Evolutionary conservation across 345 rosid genomes (phyloP).

Genomic region (Erysimum cheiranthoides): DNA sequence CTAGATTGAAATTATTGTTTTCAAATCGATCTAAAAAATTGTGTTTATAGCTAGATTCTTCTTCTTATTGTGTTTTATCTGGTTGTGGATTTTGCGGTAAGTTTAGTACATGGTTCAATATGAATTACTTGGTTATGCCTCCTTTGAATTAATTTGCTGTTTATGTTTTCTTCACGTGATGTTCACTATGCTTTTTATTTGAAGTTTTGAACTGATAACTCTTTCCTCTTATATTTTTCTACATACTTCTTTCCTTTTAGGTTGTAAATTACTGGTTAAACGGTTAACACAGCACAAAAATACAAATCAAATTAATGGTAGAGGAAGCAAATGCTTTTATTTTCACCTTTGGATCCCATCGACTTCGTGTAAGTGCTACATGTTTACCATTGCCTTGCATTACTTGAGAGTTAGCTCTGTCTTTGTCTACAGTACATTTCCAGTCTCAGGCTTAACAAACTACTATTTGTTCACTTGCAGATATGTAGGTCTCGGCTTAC

Average conservation of each 20-base stretch:
- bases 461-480: conserved; percentile 47
- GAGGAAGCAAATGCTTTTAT: conserved; percentile 71
- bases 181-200: not conserved
- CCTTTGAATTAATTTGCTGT: too few species aligned
- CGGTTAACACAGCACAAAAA: too few species aligned
- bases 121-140: not conserved
- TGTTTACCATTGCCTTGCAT: conserved; percentile 7
- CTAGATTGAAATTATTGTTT: too few species aligned
- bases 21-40: too few species aligned
- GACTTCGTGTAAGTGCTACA: conserved; percentile 73
- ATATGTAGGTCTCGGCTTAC: conserved; percentile 92
- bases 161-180: conserved; percentile 8
- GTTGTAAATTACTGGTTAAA: conserved; percentile 81
- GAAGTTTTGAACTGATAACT: not conserved
- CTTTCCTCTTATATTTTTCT: not conserved
- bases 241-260: conserved; percentile 44
- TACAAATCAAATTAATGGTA: too few species aligned
- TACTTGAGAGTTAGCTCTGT: not conserved
- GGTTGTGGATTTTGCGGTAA: not conserved
- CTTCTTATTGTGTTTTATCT: conserved; percentile 14
- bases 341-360: conserved; percentile 93
- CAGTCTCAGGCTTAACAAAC: not conserved
- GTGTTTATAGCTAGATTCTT: too few species aligned
- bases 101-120: not conserved
- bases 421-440: not conserved